Base-by-base conservation (phyloP, 2,329 filamentous ascomycete species). In the Stromatinia cepivora region DNA sequence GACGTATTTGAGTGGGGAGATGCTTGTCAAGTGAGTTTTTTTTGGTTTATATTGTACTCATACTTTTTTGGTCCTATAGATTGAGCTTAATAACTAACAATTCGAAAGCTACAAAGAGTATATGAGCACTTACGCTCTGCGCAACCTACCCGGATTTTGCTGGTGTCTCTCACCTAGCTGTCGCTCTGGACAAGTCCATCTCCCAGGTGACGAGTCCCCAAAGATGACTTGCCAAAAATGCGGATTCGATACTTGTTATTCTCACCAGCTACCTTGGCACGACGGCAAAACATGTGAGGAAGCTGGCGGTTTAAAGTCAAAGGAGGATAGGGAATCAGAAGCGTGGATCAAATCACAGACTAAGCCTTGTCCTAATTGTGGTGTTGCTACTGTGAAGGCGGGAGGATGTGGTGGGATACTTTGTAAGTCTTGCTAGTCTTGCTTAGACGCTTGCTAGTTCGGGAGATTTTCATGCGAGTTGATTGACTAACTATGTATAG, bases 221-320 rank as follows among this genome's bases (percentile, higher is more conserved):
- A 58, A 39, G 22, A 58, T 58, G 54, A 39, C 39, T 8, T 58
- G 54, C 54, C 54, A 58, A 25, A 58, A 58, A 39, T 58, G 54
- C 34, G 22, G 34, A 25, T 58, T 58, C 15, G 54, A 34, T 58
- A 58, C 54, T 25, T 58, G 54, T 25, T 58, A 58, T 6, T 15
- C 54, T 25, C 54, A 58, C 17, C 54, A 58, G 8, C 22, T 58
- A 17, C 54, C 54, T 8, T 58, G 54, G 54, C 54, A 58, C 54
- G 22, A 58, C 17, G 54, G 54, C 8, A 58, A 42, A 15, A 42
- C 54, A 39, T 58, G 54, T 9, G 54, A 58, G 34, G 20, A 58
- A 42, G 34, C 3, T 42, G 54, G 54, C 3, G 22, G 34, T 42
- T 9, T 58, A 5, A 39, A 58, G 11, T 42, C 34, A 4, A 42